phyloP scores from a whole-genome alignment of 1,284 basidiomycete genomes.

The Tilletia caries region DNA sequence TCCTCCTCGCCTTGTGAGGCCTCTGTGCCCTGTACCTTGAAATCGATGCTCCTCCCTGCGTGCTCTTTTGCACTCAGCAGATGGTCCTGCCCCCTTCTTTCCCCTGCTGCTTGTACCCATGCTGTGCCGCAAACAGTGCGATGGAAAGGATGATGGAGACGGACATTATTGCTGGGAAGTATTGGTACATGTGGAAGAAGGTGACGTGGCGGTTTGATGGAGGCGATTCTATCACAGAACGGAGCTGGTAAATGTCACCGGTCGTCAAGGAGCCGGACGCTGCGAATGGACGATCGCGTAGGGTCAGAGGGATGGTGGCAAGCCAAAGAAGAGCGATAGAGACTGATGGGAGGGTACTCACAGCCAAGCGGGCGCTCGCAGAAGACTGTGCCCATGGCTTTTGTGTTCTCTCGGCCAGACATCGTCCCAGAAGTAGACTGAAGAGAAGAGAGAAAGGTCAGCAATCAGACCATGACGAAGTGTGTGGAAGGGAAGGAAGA shows the following conservation, averaged over 20 bases:
- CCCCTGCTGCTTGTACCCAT: too few relatives aligned
- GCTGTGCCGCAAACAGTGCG: background rate
- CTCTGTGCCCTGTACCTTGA: too few relatives aligned
- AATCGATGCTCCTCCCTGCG: too few relatives aligned
- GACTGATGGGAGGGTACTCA: slow-evolving; percentile 59
- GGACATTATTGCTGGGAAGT: background rate
- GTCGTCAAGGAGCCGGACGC: slow-evolving; percentile 27
- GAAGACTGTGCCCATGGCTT: slow-evolving; percentile 70
- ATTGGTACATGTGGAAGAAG: background rate
- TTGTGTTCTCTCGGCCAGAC: slow-evolving; percentile 91
- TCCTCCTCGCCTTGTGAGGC: too few relatives aligned
- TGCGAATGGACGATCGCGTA: slow-evolving; percentile 7
- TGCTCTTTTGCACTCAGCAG: too few relatives aligned
- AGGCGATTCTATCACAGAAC: too few relatives aligned
- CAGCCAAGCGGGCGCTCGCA: slow-evolving; percentile 73
- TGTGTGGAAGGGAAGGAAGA: background rate
- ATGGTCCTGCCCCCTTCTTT: too few relatives aligned
- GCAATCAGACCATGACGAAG: slow-evolving; percentile 11
- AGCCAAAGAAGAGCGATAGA: background rate
- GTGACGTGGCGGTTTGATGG: background rate
- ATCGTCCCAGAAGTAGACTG: slow-evolving; percentile 79
- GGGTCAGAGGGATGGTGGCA: background rate
- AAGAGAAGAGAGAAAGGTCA: background rate
- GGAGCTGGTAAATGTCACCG: background rate
- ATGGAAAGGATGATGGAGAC: too few relatives aligned